These are phyloP conservation scores for Halteria grandinella DNA, from an alignment of 73 alveolate genomes.

Conservation along the genomic window DNA sequence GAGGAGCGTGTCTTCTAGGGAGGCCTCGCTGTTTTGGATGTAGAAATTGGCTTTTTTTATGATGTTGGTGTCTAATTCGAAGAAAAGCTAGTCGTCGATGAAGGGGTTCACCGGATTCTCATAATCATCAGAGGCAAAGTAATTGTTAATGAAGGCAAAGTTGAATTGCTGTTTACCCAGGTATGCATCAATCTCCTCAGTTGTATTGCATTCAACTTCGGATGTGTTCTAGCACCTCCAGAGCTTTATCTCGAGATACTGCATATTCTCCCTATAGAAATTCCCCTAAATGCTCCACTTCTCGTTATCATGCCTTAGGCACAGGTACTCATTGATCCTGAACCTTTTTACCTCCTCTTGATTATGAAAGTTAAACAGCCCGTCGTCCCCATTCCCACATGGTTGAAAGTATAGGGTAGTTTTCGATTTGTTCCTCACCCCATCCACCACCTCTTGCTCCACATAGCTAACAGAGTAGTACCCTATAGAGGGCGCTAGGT, in stretches of 20 bases:
- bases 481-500: constrained; percentile 8
- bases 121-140: constrained; percentile 10
- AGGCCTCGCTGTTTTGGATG: neutral
- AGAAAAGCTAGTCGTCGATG: constrained; percentile 4
- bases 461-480: neutral
- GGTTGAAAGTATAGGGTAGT: neutral
- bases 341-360: neutral
- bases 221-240: neutral
- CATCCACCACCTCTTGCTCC: neutral
- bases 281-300: constrained; percentile 2
- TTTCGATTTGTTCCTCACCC: neutral
- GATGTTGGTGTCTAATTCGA: neutral
- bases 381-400: neutral
- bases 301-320: neutral
- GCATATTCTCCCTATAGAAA: constrained; percentile 1
- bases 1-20: neutral
- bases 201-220: neutral
- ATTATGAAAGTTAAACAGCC: neutral
- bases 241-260: constrained; percentile 24
- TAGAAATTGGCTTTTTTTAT: constrained; percentile 26
- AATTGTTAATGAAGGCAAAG: constrained; percentile 31
- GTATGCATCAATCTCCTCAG: constrained; percentile 4
- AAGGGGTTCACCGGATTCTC: constrained; percentile 3
- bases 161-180: constrained; percentile 2
- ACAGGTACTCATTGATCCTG: neutral